Base-by-base conservation (phyloP, 768 basidiomycete genomes). In the Lyophyllum atratum region DNA sequence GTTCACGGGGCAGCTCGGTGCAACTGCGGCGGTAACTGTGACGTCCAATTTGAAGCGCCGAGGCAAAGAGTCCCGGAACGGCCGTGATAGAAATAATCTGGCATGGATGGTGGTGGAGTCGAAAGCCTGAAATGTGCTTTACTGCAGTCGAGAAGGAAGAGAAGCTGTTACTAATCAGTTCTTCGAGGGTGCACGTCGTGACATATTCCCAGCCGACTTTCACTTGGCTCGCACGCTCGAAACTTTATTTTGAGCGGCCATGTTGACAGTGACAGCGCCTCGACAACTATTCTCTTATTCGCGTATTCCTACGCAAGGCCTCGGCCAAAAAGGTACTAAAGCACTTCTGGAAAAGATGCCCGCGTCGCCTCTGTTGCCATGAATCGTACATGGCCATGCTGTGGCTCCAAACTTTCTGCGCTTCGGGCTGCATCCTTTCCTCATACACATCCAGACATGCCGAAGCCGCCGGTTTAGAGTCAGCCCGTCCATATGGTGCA, bases 401-500 rank as follows among this genome's bases (percentile, higher is more conserved):
- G 14, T 29, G 12, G 21, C 44, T 34, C 14, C 42, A 46, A 3
- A 24, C 1, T 54, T 21, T 40, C 40, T 42, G 29, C 14, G 25
- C 25, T 42, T 31, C 17, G 28, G 44, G 40, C n/a, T 49, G 26
- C 17, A 15, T 39, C 12, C 50, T 42, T 52, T 14, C 50, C 48
- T 47, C 56, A 39, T 52, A 24, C n/a, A 26, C 28, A 26, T 24
- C 40, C 44, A 19, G 22, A 7, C 48, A 25, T 43, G 54, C 50
- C 46, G 55, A 46, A 26, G 12, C 49, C 45, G 52, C 46, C 51
- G 59, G 37, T 25, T 44, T 14, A 10, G 37, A 33, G 31, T 49
- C 51, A 56, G 22, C 14, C 29, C 22, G 42, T 54, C 59, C 59
- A 63, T 63, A 63, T 63, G 63, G 60, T 43, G n/a, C 56, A 46